Evolutionary conservation across 768 basidiomycete genomes (phyloP), one percentile per base, ranked within the genome.

Genomic region (Amylocystis lapponica): DNA sequence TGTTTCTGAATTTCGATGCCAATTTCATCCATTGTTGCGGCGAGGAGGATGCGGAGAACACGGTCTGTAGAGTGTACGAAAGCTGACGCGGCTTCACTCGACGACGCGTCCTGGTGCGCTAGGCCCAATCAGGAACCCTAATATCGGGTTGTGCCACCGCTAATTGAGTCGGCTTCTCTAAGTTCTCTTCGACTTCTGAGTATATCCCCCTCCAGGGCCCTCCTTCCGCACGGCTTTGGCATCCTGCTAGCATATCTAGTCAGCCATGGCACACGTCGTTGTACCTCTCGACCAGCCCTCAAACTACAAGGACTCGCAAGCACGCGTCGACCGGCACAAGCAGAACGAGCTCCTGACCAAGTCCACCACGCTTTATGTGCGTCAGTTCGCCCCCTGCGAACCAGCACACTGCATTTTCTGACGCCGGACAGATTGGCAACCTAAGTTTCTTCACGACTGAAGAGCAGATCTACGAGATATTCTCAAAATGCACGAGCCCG

Each of bases 281-380:
- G 58, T 75, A 22, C 65, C 84, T 26, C 75, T 97, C 53, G 95
- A 97, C 68, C 86, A 91, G 63, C 94, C 93, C 35, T 96, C 93
- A 5, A 91, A 92, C 63, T 99, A 99, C 69, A 91, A 93, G 62
- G 95, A 99, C 66, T 94, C 89, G 12, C 87, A 94, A 65, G 71
- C 75, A 29, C 78, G 84, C 43, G 67, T 92, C 40, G 86, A 96
- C 68, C 74, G 86, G 49, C 73, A 78, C 52, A 82, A 65, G 51
- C 91, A 94, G 59, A 76, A 82, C 53, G 84, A 91, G 7, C 60
- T 89, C n/a, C 79, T 96, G 29, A 62, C 76, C 32, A 87, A 83
- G 58, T 92, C 91, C 5, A 81, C 82, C 20, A 97, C 95, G 2
- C 75, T 97, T 49, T 98, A 98, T 60, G 91, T 96, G 63, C 61